Conservation (phyloP, 345 rosid genomes). For the Streptanthus diversifolius region DNA sequence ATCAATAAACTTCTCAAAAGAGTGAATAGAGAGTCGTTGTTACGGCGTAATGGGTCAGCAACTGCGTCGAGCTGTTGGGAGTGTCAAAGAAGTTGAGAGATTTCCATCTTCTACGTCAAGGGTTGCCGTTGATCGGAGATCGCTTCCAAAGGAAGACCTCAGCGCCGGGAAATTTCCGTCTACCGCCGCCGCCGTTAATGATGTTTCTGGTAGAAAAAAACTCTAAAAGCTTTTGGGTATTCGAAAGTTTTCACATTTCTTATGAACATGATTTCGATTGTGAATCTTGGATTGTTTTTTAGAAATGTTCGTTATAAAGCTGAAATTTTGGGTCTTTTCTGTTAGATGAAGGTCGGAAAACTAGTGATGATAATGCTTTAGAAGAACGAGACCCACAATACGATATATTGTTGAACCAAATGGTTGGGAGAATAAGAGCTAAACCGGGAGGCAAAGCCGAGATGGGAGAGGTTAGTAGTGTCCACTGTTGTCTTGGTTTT, state of each 20-base stretch:
- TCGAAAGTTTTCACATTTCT: conserved; percentile 19
- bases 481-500: neutral
- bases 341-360: conserved; percentile 40
- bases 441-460: conserved; percentile 83
- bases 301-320: neutral
- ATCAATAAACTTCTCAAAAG: neutral
- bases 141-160: conserved; percentile 29
- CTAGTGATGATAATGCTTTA: conserved; percentile 47
- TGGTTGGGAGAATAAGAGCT: conserved; percentile 79
- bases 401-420: conserved; percentile 80
- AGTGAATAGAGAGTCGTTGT: neutral
- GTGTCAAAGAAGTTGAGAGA: conserved; percentile 46
- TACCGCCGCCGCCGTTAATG: conserved; percentile 25
- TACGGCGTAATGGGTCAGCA: conserved; percentile 73
- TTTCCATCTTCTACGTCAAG: conserved; percentile 42
- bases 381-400: conserved; percentile 68
- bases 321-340: neutral
- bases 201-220: conserved; percentile 39
- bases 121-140: conserved; percentile 37
- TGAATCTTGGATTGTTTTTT: neutral
- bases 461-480: conserved; percentile 80
- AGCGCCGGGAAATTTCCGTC: conserved; percentile 32
- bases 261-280: neutral
- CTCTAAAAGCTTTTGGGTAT: conserved; percentile 17
- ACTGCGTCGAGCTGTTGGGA: conserved; percentile 96